Conservation (phyloP, 352 stramenopile genomes). For the Phytophthora citrophthora region DNA sequence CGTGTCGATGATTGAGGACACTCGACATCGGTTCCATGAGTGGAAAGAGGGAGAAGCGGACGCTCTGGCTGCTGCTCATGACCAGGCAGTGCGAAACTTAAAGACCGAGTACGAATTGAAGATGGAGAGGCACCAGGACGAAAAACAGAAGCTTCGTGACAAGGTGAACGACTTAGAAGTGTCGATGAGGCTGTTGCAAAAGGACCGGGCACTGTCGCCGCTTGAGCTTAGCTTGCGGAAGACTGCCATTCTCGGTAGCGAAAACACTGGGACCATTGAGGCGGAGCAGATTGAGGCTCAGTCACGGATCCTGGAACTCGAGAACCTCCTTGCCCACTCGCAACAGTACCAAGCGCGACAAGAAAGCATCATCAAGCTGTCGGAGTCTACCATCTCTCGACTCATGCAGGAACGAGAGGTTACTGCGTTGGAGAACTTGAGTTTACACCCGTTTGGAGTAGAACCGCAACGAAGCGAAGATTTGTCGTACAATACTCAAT, state of each 20-base stretch:
- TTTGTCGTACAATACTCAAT: constrained; percentile 18
- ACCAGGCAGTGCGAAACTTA: constrained; percentile 57
- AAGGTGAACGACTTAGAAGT: constrained; percentile 81
- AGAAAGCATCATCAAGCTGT: constrained; percentile 69
- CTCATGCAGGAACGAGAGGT: constrained; percentile 66
- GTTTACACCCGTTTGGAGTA: constrained; percentile 36
- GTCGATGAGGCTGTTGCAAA: constrained; percentile 66
- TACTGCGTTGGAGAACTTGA: constrained; percentile 52
- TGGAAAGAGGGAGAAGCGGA: constrained; percentile 66
- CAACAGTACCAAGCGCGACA: constrained; percentile 68
- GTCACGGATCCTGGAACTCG: constrained; percentile 60
- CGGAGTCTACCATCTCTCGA: constrained; percentile 63
- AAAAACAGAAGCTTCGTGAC: constrained; percentile 77
- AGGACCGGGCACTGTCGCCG: constrained; percentile 63
- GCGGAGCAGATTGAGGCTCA: constrained; percentile 64
- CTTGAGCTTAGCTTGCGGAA: constrained; percentile 71
- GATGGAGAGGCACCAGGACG: constrained; percentile 67
- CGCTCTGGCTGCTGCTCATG: constrained; percentile 42
- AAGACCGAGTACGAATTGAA: constrained; percentile 75
- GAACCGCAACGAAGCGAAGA: constrained; percentile 11
- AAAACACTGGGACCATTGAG: constrained; percentile 48
- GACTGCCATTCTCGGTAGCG: constrained; percentile 56
- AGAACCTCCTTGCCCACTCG: constrained; percentile 58
- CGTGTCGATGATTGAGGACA: constrained; percentile 57
- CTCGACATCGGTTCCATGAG: constrained; percentile 61